A percentile compares a stretch with the other conserved stretches of the same genome.
Conservation (phyloP, 305 asterid species). For the Euphrasia arctica region DNA sequence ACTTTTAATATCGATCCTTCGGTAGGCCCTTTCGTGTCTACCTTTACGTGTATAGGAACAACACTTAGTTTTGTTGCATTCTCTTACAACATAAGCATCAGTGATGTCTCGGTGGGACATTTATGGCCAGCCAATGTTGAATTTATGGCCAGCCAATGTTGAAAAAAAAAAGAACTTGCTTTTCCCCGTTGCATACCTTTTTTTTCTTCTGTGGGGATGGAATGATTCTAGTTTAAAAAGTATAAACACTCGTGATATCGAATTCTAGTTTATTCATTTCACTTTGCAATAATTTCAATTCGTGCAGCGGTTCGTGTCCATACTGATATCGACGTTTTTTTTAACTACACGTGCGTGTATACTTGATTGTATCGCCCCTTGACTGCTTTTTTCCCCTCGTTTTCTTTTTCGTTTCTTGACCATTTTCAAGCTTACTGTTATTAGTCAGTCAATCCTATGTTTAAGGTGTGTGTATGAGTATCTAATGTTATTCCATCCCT, state of each 20-base stretch:
- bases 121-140: slow-evolving; percentile 45
- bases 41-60: slow-evolving; percentile 26
- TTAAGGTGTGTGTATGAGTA: too few species aligned
- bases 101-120: slow-evolving; percentile 52
- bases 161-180: slow-evolving; percentile 32
- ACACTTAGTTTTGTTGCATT: slow-evolving; percentile 37
- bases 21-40: slow-evolving; percentile 47
- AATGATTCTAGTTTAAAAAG: slow-evolving; percentile 25
- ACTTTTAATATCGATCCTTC: background rate
- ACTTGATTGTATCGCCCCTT: background rate
- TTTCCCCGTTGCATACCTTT: background rate
- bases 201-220: slow-evolving; percentile 27
- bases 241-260: slow-evolving; percentile 26
- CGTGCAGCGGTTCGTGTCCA: background rate
- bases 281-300: slow-evolving; percentile 1
- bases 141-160: slow-evolving; percentile 42
- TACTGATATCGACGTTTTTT: background rate
- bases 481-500: too few species aligned
- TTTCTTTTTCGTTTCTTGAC: background rate
- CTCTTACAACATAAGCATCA: slow-evolving; percentile 44
- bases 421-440: background rate
- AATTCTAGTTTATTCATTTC: slow-evolving; percentile 19
- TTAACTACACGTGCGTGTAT: background rate
- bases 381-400: background rate
- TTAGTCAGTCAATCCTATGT: slow-evolving; percentile 2